Conservation (phyloP, 1,284 basidiomycete genomes). For the Phenoliferia sp. region DNA sequence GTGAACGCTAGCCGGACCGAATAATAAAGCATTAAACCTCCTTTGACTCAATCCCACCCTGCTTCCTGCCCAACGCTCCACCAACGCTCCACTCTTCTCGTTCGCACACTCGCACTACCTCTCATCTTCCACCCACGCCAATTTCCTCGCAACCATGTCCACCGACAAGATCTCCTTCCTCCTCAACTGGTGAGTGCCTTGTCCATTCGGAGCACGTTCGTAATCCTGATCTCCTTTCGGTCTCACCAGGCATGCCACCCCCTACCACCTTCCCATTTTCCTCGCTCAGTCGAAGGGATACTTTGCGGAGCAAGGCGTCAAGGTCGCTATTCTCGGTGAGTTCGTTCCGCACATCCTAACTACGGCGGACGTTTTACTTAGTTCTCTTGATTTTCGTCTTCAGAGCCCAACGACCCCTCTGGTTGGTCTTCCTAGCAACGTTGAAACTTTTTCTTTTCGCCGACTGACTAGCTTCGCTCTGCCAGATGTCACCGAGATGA, state of each 20-base stretch:
- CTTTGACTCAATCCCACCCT: too few species aligned
- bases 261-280: conserved; percentile 44
- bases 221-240: not conserved
- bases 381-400: too few species aligned
- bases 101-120: not conserved
- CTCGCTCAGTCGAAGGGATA: conserved; percentile 42
- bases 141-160: not conserved
- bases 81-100: too few species aligned
- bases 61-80: too few species aligned
- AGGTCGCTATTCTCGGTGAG: conserved; percentile 44
- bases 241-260: conserved; percentile 38
- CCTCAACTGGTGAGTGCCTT: not conserved
- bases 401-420: conserved; percentile 40
- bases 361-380: too few species aligned
- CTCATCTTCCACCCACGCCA: not conserved
- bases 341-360: not conserved
- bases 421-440: too few species aligned
- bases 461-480: not conserved
- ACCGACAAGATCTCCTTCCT: conserved; percentile 3
- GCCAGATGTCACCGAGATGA: conserved; percentile 41
- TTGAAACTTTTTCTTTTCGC: not conserved
- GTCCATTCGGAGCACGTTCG: not conserved
- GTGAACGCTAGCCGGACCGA: too few species aligned
- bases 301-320: conserved; percentile 42
- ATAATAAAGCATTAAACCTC: too few species aligned